These are phyloP conservation scores for Trichoderma simmonsii DNA, from an alignment of 2,329 filamentous ascomycete genomes.

Conservation along the genomic window DNA sequence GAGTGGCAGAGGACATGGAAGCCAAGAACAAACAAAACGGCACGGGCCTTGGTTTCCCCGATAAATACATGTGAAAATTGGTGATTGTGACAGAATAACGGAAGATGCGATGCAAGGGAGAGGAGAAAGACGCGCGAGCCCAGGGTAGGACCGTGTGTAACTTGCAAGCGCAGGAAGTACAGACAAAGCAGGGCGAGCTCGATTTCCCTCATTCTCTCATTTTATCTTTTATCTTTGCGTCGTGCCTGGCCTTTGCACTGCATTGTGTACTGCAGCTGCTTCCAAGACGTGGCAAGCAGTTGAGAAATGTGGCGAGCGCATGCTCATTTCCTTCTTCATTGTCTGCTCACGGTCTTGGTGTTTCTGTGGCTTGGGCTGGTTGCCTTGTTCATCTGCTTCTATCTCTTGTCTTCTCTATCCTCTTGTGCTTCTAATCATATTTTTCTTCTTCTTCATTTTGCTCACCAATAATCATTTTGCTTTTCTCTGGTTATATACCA, in stretches of 20 bases:
- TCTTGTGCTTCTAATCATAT: neutral
- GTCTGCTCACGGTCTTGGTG: neutral
- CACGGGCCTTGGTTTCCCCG: neutral
- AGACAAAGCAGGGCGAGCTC: neutral
- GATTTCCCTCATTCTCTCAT: neutral
- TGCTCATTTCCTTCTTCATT: neutral
- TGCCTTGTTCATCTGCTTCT: neutral
- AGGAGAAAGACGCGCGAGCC: neutral
- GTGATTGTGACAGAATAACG: neutral
- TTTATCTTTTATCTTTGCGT: neutral
- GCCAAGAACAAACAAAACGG: neutral
- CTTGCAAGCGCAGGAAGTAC: neutral
- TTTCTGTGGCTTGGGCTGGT: neutral
- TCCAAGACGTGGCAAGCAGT: neutral
- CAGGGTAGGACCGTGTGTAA: slow-evolving; percentile 4
- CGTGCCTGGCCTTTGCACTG: neutral
- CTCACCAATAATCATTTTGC: neutral
- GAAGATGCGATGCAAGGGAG: neutral
- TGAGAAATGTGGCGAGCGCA: neutral
- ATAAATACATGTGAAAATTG: neutral
- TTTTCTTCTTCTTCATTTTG: neutral
- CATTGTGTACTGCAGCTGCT: neutral
- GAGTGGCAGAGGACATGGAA: neutral
- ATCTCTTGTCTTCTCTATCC: neutral
- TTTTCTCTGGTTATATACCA: neutral